Percentiles rank a stretch among this genome's conserved stretches.
Evolutionary conservation across 129 eudicot species (phyloP).

Genomic region (Centaurea solstitialis): DNA sequence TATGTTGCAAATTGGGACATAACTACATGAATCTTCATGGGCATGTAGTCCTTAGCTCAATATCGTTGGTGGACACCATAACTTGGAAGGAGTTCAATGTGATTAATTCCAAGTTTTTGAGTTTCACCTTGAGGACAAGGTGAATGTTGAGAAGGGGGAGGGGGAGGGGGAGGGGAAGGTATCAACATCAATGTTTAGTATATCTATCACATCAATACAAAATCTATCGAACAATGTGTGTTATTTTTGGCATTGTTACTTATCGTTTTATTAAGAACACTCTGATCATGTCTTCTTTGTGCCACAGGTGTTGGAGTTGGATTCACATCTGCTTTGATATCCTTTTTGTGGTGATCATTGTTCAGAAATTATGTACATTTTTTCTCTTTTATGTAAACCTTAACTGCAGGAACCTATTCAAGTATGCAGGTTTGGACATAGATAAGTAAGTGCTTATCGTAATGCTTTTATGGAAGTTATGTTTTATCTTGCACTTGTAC

Average conservation of each 20-base stretch:
- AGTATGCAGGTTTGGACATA: conserved; percentile 97
- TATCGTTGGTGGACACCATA: too few relatives aligned
- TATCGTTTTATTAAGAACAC: background rate
- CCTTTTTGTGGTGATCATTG: conserved; percentile 49
- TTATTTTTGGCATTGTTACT: background rate
- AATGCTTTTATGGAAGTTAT: background rate
- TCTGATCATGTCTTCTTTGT: conserved; percentile 25
- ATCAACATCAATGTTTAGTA: background rate
- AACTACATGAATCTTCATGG: too few relatives aligned
- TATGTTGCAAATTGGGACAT: too few relatives aligned
- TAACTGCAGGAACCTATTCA: conserved; percentile 86
- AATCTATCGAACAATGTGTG: conserved; percentile 2
- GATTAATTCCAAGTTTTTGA: background rate
- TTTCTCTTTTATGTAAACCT: conserved; percentile 50
- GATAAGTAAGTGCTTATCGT: conserved; percentile 71
- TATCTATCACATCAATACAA: conserved; percentile 14
- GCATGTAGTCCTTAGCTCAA: too few relatives aligned
- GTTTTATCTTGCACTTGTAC: conserved; percentile 6
- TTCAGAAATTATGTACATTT: background rate
- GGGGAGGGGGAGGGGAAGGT: background rate
- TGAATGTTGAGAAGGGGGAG: background rate
- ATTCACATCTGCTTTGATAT: conserved; percentile 94
- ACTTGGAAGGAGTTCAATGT: background rate
- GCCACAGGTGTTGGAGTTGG: conserved; percentile 98
- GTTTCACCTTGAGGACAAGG: background rate